Evolutionary conservation across 2,329 filamentous ascomycete genomes (phyloP), one percentile per base, ranked within the genome.

Genomic region (Immersiporthe knoxdaviesiana): DNA sequence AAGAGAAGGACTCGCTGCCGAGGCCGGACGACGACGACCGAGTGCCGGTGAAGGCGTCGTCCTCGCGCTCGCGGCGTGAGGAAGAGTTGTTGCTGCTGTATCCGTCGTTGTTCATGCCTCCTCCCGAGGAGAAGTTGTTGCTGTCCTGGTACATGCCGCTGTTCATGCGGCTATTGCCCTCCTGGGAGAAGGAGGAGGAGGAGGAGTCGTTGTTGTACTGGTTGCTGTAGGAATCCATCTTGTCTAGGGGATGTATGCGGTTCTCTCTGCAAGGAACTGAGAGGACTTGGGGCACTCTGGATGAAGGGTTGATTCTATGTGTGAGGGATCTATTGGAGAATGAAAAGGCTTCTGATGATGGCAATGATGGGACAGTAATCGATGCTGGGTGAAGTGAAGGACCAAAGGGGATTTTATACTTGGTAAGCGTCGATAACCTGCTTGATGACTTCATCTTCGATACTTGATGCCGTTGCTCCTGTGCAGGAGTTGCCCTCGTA

Each of bases 11-110:
- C 21, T 65, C 32, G 8, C 16, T 54, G 3, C 27, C 44, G 12
- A 30, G 16, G 47, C 44, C 44, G 47, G 62, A 52, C 24, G 62
- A 64, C 50, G 62, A 52, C 24, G 62, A 64, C 50, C 39, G 62
- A 14, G 3, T 54, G 24, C 14, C 24, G 24, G n/a, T 27, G 50
- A 27, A 54, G n/a, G 21, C 44, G n/a, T 41, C 60, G 39, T 47
- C 41, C 16, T 44, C 60, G 27, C 60, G 60, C n/a, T 63, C 61
- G 24, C 61, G 61, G 37, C 61, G 39, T 10, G 61, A 63, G 63
- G n/a, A 41, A 27, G 21, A n/a, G 30, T 12, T 50, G 35, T 30
- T 61, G 56, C 56, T n/a, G 65, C 56, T 35, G 41, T 24, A 50
- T 4, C n/a, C 27, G 30, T 41, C 56, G 54, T 14, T 32, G 64